These are phyloP conservation scores for Populus ilicifolia DNA, from an alignment of 345 rosid genomes.

Conservation along the genomic window DNA sequence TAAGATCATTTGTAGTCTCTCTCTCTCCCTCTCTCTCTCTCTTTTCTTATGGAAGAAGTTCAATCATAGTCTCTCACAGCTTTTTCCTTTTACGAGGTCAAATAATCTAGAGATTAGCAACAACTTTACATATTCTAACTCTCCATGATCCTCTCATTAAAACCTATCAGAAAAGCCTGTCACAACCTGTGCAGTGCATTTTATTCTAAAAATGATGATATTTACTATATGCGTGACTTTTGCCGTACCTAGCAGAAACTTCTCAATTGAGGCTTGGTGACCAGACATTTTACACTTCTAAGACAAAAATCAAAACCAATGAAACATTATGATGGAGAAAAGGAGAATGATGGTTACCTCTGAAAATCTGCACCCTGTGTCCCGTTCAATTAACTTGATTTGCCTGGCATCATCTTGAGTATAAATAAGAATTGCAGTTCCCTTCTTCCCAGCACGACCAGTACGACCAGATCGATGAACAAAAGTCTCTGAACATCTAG, in stretches of 20 bases:
- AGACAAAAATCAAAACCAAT: background rate
- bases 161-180: background rate
- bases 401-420: slow-evolving; percentile 63
- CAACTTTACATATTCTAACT: no score
- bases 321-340: background rate
- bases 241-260: background rate
- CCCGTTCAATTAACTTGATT: slow-evolving; percentile 65
- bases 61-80: no score
- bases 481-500: slow-evolving; percentile 81
- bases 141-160: no score
- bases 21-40: no score
- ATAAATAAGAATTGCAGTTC: slow-evolving; percentile 78
- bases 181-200: background rate
- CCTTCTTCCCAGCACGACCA: slow-evolving; percentile 99
- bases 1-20: no score
- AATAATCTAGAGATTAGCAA: no score
- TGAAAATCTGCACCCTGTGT: slow-evolving; percentile 78
- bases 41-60: no score
- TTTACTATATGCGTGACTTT: background rate
- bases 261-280: background rate
- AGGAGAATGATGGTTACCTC: slow-evolving; percentile 47
- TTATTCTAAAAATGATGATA: background rate
- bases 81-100: no score
- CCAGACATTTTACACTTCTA: background rate
- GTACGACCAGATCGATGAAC: slow-evolving; percentile 98